Percentiles rank a stretch among this genome's conserved stretches.
These are phyloP conservation scores for Aspergillus ibericus DNA, from an alignment of 2,329 filamentous ascomycete genomes.

Conservation along the genomic window DNA sequence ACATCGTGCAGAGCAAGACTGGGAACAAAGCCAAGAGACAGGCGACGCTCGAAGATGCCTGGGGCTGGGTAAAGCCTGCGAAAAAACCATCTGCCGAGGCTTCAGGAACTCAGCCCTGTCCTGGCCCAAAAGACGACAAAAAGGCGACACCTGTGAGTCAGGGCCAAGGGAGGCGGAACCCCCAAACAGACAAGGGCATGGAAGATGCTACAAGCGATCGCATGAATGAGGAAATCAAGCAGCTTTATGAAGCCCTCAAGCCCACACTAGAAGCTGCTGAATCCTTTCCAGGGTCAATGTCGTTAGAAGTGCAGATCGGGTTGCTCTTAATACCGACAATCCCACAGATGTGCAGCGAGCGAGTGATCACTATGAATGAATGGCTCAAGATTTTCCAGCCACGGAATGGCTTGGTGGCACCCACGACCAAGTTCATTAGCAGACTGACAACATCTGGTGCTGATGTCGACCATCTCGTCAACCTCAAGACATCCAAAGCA, in stretches of 20 bases:
- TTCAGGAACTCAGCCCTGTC: not conserved
- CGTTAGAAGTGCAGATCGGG: constrained; percentile 40
- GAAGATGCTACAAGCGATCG: too few relatives aligned
- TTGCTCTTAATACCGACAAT: constrained; percentile 33
- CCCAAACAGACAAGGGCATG: constrained; percentile 2
- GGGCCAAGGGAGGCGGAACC: not conserved
- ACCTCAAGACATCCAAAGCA: constrained; percentile 28
- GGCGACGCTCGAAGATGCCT: constrained; percentile 31
- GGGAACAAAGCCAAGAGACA: constrained; percentile 25
- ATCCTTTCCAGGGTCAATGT: constrained; percentile 36
- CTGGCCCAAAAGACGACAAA: not conserved
- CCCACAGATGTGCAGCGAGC: constrained; percentile 22
- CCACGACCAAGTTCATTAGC: constrained; percentile 37
- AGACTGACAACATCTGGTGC: constrained; percentile 41
- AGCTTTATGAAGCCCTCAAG: constrained; percentile 30
- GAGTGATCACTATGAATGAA: constrained; percentile 20
- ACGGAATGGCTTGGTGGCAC: constrained; percentile 23
- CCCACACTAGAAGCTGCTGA: constrained; percentile 35
- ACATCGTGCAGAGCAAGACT: constrained; percentile 19
- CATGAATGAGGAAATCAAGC: constrained; percentile 14
- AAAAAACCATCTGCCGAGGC: constrained; percentile 2
- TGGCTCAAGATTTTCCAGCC: constrained; percentile 38
- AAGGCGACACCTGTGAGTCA: not conserved
- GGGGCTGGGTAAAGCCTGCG: constrained; percentile 29
- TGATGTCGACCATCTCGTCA: constrained; percentile 42